phyloP scores from a whole-genome alignment of 2,329 filamentous ascomycete species.

The Scorias spongiosa region DNA sequence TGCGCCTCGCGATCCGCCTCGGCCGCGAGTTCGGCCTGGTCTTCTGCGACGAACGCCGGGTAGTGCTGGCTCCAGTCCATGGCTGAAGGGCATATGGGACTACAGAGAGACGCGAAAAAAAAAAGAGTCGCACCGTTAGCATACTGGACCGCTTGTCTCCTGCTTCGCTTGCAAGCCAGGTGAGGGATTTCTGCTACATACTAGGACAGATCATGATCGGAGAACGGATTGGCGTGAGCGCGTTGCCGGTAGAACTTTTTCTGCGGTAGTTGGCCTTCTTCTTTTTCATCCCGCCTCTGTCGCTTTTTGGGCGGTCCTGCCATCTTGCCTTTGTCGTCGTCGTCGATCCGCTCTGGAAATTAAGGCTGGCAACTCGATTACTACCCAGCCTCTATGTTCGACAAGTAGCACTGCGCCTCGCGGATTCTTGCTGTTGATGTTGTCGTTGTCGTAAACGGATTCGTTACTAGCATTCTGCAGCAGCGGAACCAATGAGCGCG shows the following conservation, averaged over 20 bases:
- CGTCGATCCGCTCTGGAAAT: too few relatives aligned
- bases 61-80: slow-evolving; percentile 91
- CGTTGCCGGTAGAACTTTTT: slow-evolving; percentile 96
- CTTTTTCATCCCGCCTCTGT: slow-evolving; percentile 32
- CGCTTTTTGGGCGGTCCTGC: slow-evolving; percentile 23
- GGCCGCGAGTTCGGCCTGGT: slow-evolving; percentile 9
- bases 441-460: too few relatives aligned
- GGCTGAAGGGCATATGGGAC: slow-evolving; percentile 58
- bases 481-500: too few relatives aligned
- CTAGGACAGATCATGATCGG: slow-evolving; percentile 83
- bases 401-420: too few relatives aligned
- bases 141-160: neutral
- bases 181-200: slow-evolving; percentile 30
- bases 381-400: too few relatives aligned
- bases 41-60: slow-evolving; percentile 47
- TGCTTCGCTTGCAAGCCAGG: neutral
- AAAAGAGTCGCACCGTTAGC: neutral
- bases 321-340: slow-evolving; percentile 8
- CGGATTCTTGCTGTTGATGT: too few relatives aligned
- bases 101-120: too few relatives aligned
- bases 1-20: neutral
- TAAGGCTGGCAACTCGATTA: too few relatives aligned
- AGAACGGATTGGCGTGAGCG: slow-evolving; percentile 96
- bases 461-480: too few relatives aligned
- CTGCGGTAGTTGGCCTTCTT: slow-evolving; percentile 53